Evolutionary conservation across 345 rosid genomes (phyloP).

Genomic region (Rubroshorea leprosula): DNA sequence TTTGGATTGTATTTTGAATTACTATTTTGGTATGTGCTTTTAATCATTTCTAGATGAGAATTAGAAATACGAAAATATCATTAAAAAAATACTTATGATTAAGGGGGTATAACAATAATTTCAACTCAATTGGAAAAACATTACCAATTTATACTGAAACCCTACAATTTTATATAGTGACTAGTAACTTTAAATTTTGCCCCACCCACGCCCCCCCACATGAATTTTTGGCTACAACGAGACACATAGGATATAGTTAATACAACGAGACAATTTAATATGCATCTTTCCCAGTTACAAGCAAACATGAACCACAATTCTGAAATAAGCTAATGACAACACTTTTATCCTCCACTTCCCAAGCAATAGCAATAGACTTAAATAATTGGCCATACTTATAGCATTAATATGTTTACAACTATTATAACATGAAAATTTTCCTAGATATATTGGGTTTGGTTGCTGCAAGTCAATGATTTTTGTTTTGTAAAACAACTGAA

Average conservation of each 20-base stretch:
- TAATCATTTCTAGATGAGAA: no score
- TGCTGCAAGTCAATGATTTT: background rate
- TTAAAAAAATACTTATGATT: no score
- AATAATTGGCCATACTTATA: background rate
- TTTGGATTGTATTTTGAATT: no score
- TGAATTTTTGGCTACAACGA: no score
- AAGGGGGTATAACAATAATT: no score
- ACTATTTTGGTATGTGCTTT: no score
- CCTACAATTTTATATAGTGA: no score
- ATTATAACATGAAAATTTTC: background rate
- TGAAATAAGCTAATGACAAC: background rate
- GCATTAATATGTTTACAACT: background rate
- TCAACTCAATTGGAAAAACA: no score
- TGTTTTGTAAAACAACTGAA: background rate
- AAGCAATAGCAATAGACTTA: background rate
- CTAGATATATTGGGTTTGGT: background rate
- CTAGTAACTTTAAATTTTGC: no score
- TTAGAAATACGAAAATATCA: no score
- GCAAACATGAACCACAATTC: background rate
- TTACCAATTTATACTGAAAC: no score
- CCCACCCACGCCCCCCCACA: no score
- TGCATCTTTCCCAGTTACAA: background rate
- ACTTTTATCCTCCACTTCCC: background rate
- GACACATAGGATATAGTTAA: background rate
- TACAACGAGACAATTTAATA: background rate